Evolutionary conservation across 495 filamentous ascomycete genomes (phyloP), one percentile per base, ranked within the genome.

Genomic region (Cercophora newfieldiana): DNA sequence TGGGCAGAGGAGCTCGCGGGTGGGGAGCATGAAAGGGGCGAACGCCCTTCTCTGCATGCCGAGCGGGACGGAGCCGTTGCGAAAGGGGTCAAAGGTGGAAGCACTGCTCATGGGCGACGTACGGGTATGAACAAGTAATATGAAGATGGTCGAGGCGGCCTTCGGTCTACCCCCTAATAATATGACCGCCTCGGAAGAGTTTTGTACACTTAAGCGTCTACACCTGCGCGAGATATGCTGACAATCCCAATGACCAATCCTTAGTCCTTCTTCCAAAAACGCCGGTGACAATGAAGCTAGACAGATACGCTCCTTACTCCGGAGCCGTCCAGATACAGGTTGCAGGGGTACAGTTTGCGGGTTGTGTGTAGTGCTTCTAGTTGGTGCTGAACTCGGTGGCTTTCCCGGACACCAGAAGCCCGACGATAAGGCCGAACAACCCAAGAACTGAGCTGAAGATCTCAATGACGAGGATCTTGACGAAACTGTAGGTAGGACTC

Each of bases 401-500:
- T 78, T 93, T 94, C 66, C 89, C 83, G 26, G 90, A 89, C 26
- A 98, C 83, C 72, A 99, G 82, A 53, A 99, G 82, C 47, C 96
- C 96, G 69, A 98, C 86, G 75, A 99, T 99, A 60, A 99, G 81
- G 60, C 96, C 96, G 74, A 99, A 99, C n/a, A 99, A 85, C 62
- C 96, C 96, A 18, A 99, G 83, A 21, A 99, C 93, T 7, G 95
- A 98, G 74, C 95, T 97, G 83, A 99, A 99, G 77, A 99, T 99
- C 80, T 99, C 96, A 71, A 99, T 93, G 68, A 99, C 94, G 48
- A 99, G 88, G 71, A 98, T 96, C 82, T 96, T 97, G 78, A 99
- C 94, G 80, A 99, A 99, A 57, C 93, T 97, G 64, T n/a, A n/a
- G n/a, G n/a, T n/a, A n/a, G n/a, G 16, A 53, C 55, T 2, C 7